phyloP scores from a whole-genome alignment of 768 basidiomycete species.

The Russula sp. region DNA sequence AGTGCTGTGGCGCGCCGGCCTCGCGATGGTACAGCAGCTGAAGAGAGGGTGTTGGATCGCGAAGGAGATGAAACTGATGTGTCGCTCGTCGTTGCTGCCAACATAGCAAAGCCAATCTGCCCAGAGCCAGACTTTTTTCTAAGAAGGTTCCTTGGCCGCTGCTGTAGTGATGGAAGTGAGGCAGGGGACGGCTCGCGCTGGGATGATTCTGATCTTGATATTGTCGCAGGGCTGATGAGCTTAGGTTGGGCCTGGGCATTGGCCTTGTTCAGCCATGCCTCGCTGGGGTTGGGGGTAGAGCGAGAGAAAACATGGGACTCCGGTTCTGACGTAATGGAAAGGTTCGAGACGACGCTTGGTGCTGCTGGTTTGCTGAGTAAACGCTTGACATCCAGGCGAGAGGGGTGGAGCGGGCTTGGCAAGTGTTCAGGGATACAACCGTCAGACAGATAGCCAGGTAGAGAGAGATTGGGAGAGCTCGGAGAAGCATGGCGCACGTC shows the following conservation, averaged over 20 bases:
- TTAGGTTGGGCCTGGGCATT: not conserved
- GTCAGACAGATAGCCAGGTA: slow-evolving; percentile 17
- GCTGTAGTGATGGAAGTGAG: not conserved
- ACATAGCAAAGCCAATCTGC: not conserved
- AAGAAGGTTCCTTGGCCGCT: slow-evolving; percentile 6
- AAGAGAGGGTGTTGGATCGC: not conserved
- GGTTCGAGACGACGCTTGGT: slow-evolving; percentile 15
- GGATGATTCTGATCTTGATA: not conserved
- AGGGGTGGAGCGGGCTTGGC: slow-evolving; percentile 13
- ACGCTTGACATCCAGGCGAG: slow-evolving; percentile 21
- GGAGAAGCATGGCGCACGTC: slow-evolving; percentile 10
- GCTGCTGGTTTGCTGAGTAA: slow-evolving; percentile 22
- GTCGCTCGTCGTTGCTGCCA: not conserved
- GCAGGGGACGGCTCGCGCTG: not conserved
- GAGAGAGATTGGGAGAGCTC: slow-evolving; percentile 10
- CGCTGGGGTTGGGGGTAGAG: not conserved
- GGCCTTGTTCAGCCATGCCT: slow-evolving; percentile 11
- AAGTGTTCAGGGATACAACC: slow-evolving; percentile 10
- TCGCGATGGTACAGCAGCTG: not conserved
- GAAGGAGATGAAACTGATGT: not conserved
- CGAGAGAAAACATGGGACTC: slow-evolving; percentile 6
- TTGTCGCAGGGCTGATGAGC: not conserved
- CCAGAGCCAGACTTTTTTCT: slow-evolving; percentile 4
- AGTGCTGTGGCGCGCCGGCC: slow-evolving; percentile 1
- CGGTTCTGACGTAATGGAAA: slow-evolving; percentile 20